Base-by-base conservation (phyloP, 2,329 filamentous ascomycete species). In the Aspergillus ustus region DNA sequence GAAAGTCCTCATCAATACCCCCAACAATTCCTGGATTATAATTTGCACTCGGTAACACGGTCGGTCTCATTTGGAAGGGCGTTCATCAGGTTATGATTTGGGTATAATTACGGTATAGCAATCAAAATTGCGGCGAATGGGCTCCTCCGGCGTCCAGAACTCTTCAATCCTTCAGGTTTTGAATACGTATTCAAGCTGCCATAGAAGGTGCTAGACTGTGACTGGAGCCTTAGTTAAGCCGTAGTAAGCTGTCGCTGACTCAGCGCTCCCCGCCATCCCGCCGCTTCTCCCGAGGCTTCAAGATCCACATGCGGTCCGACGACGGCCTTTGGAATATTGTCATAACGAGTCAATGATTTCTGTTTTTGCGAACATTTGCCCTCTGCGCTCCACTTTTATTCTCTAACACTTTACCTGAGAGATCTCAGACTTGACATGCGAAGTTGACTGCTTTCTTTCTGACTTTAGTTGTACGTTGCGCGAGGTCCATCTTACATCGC, bases 201-300 rank as follows among this genome's bases (percentile, higher is more conserved):
- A 57, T 63, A 25, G 61, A 63, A 63, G 37, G 52, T 63, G 53
- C 61, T 60, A 63, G 61, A 63, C 25, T 44, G 13, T 28, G 31
- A 56, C 37, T 13, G 25, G 15, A 43, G 17, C 28, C 54, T 61
- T 61, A 57, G 29, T 44, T 61, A 57, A 61, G 59, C 59, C 34
- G 48, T 43, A 43, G 59, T 61, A 34, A 40, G 11, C 15, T 11
- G n/a, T 52, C 17, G 60, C 52, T 66, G 63, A 66, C 60, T 66
- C 64, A 66, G 52, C 56, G 44, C 44, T 53, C 63, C 64, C 60
- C 64, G 58, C 64, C 61, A 57, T 53, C 25, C 61, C 61, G 63
- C 63, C 49, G 56, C 43, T 53, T 29, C 34, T 66, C 44, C 64
- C 62, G 61, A 66, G 61, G 63, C 58, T 56, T 62, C 61, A 58